Conservation (phyloP, 495 filamentous ascomycete species). For the Penicillium odoratum region DNA sequence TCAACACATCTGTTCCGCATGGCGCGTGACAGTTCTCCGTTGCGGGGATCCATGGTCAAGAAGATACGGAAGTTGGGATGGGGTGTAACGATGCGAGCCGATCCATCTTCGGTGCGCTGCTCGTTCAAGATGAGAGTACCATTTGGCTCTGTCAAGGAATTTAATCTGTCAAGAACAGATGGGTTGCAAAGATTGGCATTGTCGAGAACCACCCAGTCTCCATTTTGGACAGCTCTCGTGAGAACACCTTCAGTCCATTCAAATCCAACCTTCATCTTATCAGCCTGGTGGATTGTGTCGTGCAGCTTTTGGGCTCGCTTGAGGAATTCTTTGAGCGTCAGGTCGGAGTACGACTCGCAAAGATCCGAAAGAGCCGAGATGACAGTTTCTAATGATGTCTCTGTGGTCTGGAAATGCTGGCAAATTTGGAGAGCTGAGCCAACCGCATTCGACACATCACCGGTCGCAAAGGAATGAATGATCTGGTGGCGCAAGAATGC, state of each 20-base stretch:
- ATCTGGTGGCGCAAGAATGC: constrained; percentile 54
- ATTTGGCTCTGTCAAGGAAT: constrained; percentile 89
- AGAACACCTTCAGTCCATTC: constrained; percentile 95
- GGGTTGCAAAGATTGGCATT: constrained; percentile 96
- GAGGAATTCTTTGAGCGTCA: constrained; percentile 35
- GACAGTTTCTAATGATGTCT: constrained; percentile 37
- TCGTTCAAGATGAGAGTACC: constrained; percentile 89
- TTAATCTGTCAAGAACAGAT: constrained; percentile 91
- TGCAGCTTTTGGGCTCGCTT: constrained; percentile 40
- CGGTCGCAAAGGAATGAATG: constrained; percentile 48
- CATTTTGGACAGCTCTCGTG: constrained; percentile 79
- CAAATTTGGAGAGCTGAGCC: constrained; percentile 35
- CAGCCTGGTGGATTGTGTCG: constrained; percentile 45
- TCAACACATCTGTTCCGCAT: constrained; percentile 97
- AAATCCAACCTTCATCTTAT: constrained; percentile 70
- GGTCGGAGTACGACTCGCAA: constrained; percentile 28
- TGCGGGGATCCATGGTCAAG: constrained; percentile 87
- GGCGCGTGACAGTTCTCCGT: constrained; percentile 91
- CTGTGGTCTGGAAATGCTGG: constrained; percentile 32
- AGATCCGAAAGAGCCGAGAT: constrained; percentile 35
- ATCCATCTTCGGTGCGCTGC: constrained; percentile 78
- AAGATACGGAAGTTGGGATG: constrained; percentile 91
- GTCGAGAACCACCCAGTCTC: constrained; percentile 91
- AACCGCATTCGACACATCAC: constrained; percentile 32
- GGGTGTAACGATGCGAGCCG: constrained; percentile 74